Evolutionary conservation across 1,139 yeast genomes (phyloP).

Genomic region (Saccharomyces hybrid): DNA sequence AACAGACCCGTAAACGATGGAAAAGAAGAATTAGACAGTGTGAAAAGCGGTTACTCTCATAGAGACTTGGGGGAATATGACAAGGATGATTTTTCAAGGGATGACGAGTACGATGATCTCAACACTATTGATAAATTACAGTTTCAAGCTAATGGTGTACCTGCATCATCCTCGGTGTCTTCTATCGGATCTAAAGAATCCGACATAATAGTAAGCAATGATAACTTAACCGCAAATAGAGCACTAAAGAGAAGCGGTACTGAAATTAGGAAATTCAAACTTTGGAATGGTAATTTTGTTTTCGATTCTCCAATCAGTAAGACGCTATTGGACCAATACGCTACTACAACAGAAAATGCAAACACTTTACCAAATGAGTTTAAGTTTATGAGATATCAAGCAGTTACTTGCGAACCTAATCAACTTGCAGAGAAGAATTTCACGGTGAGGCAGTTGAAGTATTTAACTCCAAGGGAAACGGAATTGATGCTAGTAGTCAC

Average conservation of each 20-base stretch:
- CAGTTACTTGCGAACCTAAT: conserved; percentile 78
- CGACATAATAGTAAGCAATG: conserved; percentile 10
- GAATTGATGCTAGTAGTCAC: conserved; percentile 86
- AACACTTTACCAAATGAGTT: conserved; percentile 58
- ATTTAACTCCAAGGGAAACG: conserved; percentile 65
- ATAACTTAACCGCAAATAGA: conserved; percentile 6
- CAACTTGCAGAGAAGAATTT: conserved; percentile 69
- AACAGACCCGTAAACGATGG: background rate
- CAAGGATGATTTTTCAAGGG: conserved; percentile 7
- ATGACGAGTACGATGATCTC: conserved; percentile 8
- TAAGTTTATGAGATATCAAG: conserved; percentile 74
- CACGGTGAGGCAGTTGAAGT: conserved; percentile 63
- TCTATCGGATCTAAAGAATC: conserved; percentile 16
- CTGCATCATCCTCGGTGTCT: conserved; percentile 13
- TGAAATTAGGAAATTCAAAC: conserved; percentile 26
- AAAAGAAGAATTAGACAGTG: conserved; percentile 11
- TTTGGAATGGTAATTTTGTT: conserved; percentile 51
- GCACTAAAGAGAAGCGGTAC: conserved; percentile 22
- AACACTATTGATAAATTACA: conserved; percentile 19
- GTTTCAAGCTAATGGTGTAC: conserved; percentile 10
- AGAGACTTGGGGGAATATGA: conserved; percentile 26
- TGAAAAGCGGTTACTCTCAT: conserved; percentile 14
- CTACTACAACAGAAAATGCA: conserved; percentile 33
- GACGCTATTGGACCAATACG: conserved; percentile 43
- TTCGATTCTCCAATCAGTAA: conserved; percentile 61